phyloP scores from a whole-genome alignment of 2,329 filamentous ascomycete species.

The Colletotrichum sp. region DNA sequence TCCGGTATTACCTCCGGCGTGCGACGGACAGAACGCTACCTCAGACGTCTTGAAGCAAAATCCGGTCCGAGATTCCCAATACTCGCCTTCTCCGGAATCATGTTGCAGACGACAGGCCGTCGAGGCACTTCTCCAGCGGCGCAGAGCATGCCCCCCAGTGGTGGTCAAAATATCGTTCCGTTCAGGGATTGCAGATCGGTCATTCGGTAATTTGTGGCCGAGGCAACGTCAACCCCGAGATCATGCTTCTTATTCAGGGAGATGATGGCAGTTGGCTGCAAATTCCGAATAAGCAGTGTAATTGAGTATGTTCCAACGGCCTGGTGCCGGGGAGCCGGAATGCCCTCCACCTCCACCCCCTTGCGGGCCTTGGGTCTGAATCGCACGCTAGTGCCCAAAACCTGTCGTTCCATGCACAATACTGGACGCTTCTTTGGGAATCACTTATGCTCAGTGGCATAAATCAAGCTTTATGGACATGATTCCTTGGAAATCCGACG shows the following conservation, averaged over 20 bases:
- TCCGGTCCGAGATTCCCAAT: background rate
- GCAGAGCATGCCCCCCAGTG: background rate
- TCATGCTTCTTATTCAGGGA: background rate
- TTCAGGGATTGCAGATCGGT: background rate
- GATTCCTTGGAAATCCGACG: no score
- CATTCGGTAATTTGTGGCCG: background rate
- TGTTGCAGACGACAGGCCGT: background rate
- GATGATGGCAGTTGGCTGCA: background rate
- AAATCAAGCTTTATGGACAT: background rate
- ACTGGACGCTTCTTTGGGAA: background rate
- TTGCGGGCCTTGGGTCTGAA: background rate
- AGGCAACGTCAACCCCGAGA: background rate
- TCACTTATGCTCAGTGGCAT: background rate
- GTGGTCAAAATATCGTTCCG: background rate
- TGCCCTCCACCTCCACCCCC: background rate
- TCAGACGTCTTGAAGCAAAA: background rate
- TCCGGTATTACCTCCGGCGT: background rate
- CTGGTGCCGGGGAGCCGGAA: constrained; percentile 4
- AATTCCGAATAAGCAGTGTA: background rate
- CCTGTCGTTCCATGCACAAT: background rate
- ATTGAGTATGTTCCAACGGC: background rate
- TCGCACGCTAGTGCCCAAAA: background rate
- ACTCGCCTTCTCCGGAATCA: background rate
- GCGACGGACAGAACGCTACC: background rate
- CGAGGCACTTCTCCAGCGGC: background rate